Conservation (phyloP, 495 filamentous ascomycete species). For the Podospora tetraspora region DNA sequence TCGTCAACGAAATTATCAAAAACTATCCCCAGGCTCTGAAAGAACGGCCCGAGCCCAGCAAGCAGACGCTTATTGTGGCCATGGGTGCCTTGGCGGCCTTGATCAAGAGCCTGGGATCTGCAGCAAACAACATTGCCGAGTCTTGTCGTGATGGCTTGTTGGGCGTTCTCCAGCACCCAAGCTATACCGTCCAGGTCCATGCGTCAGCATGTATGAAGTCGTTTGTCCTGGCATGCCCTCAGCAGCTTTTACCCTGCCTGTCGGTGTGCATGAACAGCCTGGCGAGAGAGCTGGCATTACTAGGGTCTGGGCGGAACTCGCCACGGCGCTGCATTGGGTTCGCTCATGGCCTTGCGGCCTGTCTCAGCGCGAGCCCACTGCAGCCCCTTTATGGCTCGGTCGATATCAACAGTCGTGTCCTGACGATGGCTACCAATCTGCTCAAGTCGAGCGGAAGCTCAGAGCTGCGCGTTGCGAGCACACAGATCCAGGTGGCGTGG, state of each 20-base stretch:
- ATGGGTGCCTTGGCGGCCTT: slow-evolving; percentile 76
- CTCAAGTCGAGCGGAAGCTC: slow-evolving; percentile 90
- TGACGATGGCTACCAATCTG: slow-evolving; percentile 84
- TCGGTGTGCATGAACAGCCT: slow-evolving; percentile 97
- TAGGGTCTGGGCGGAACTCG: slow-evolving; percentile 70
- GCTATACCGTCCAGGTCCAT: slow-evolving; percentile 90
- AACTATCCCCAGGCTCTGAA: slow-evolving; percentile 92
- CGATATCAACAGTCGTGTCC: slow-evolving; percentile 85
- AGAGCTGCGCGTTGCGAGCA: slow-evolving; percentile 84
- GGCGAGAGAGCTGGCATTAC: slow-evolving; percentile 73
- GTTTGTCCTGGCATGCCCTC: slow-evolving; percentile 84
- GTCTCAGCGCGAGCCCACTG: slow-evolving; percentile 79
- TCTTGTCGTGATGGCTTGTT: slow-evolving; percentile 78
- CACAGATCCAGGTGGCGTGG: slow-evolving; percentile 97
- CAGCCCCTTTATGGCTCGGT: slow-evolving; percentile 93
- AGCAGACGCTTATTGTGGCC: slow-evolving; percentile 73
- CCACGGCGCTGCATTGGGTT: slow-evolving; percentile 83
- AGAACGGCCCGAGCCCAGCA: slow-evolving; percentile 83
- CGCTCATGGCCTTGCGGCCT: slow-evolving; percentile 87
- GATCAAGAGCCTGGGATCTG: slow-evolving; percentile 75
- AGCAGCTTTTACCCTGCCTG: slow-evolving; percentile 84
- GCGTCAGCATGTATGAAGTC: slow-evolving; percentile 77
- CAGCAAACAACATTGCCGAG: slow-evolving; percentile 70
- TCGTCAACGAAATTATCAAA: slow-evolving; percentile 86
- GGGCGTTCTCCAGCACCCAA: slow-evolving; percentile 89